These are phyloP conservation scores for Rheum nobile DNA, from an alignment of 148 eudicot species.

Conservation along the genomic window DNA sequence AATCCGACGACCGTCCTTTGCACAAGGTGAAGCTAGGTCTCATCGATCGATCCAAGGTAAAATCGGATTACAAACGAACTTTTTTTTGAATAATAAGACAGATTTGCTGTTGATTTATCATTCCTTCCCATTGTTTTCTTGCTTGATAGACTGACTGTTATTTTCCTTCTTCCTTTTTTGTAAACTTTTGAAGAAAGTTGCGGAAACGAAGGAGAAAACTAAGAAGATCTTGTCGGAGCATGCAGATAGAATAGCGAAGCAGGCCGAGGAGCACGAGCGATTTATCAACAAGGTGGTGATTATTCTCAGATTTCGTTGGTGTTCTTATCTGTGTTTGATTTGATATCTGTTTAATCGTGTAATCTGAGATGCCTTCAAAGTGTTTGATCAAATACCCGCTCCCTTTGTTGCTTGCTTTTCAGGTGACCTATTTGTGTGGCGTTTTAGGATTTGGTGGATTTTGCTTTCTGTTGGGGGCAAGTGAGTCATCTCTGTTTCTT, in stretches of 20 bases:
- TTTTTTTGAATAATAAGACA: neutral
- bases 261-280: conserved; percentile 88
- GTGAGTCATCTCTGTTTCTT: conserved; percentile 37
- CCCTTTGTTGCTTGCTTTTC: conserved; percentile 8
- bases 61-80: neutral
- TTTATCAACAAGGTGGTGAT: conserved; percentile 73
- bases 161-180: neutral
- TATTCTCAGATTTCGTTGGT: neutral
- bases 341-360: neutral
- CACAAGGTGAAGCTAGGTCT: conserved; percentile 6
- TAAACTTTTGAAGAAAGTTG: conserved; percentile 49
- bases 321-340: neutral
- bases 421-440: conserved; percentile 85
- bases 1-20: conserved; percentile 8
- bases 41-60: conserved; percentile 10
- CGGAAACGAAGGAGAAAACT: conserved; percentile 72
- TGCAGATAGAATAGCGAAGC: conserved; percentile 73
- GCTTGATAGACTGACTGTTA: neutral
- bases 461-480: conserved; percentile 95
- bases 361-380: neutral
- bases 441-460: conserved; percentile 95
- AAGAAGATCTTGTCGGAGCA: conserved; percentile 86
- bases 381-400: neutral
- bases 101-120: neutral
- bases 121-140: neutral